Percentiles rank a stretch among this genome's conserved stretches.
Evolutionary conservation across 768 basidiomycete species (phyloP).

Genomic region (Trichaptum fuscoviolaceum): DNA sequence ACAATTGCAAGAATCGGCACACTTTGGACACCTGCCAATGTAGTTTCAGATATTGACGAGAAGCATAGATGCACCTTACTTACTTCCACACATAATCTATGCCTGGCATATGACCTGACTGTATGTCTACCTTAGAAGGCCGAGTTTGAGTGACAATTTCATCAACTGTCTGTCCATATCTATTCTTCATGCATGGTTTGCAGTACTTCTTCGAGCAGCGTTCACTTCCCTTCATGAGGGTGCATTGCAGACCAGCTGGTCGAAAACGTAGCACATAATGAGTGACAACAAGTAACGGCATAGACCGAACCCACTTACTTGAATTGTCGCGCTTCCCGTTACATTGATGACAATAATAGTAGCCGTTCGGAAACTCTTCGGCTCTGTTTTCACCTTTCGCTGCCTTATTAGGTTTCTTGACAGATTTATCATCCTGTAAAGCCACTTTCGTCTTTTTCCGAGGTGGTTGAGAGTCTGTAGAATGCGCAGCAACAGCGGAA

Average conservation of each 20-base stretch:
- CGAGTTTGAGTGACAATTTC: constrained; percentile 27
- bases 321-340: constrained; percentile 50
- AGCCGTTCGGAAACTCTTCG: constrained; percentile 32
- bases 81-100: neutral
- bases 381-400: constrained; percentile 14
- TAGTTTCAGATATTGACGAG: neutral
- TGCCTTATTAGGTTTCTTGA: constrained; percentile 14
- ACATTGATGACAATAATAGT: constrained; percentile 69
- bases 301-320: constrained; percentile 30
- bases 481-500: neutral
- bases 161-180: constrained; percentile 52
- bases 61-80: neutral
- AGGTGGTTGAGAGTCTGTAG: neutral
- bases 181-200: constrained; percentile 58
- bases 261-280: constrained; percentile 4
- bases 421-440: constrained; percentile 15
- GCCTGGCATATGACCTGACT: neutral
- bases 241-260: constrained; percentile 34
- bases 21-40: constrained; percentile 58
- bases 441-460: constrained; percentile 9
- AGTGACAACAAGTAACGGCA: constrained; percentile 2
- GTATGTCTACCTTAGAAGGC: constrained; percentile 2
- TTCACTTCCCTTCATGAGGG: constrained; percentile 29
- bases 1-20: constrained; percentile 64
- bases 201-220: constrained; percentile 60